Percentiles rank a stretch among this genome's conserved stretches.
phyloP scores from a whole-genome alignment of 1,284 basidiomycete genomes.

The Ganoderma meredithae region DNA sequence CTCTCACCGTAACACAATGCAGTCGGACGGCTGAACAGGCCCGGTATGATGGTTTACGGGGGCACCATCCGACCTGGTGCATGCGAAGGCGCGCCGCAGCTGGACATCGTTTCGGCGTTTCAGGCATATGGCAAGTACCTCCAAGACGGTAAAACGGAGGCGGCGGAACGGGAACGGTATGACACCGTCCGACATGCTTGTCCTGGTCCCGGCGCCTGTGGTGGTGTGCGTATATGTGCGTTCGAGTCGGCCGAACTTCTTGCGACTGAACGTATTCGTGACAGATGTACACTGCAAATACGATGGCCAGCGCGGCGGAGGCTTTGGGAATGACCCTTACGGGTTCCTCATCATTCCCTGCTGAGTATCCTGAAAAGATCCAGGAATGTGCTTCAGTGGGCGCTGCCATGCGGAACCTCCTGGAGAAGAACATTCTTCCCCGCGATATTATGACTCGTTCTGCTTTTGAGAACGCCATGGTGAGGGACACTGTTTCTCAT shows the following conservation, averaged over 20 bases:
- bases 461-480: constrained; percentile 98
- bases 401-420: constrained; percentile 80
- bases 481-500: constrained; percentile 38
- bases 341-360: constrained; percentile 95
- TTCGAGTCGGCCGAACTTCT: constrained; percentile 35
- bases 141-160: constrained; percentile 84
- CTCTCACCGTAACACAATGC: constrained; percentile 13
- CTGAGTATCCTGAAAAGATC: constrained; percentile 87
- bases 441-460: constrained; percentile 95
- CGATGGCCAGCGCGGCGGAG: constrained; percentile 94
- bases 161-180: constrained; percentile 84
- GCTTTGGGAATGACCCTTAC: constrained; percentile 95
- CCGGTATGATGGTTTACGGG: constrained; percentile 96
- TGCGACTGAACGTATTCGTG: constrained; percentile 2
- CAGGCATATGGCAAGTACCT: constrained; percentile 95
- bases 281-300: constrained; percentile 96
- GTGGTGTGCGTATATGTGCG: constrained; percentile 72
- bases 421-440: constrained; percentile 93
- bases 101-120: constrained; percentile 96
- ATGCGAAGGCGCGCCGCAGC: constrained; percentile 79
- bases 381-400: constrained; percentile 88
- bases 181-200: constrained; percentile 91
- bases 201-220: constrained; percentile 95
- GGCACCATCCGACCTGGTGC: constrained; percentile 93
- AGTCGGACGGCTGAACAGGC: constrained; percentile 94